Percentiles rank a stretch among this genome's conserved stretches.
These are phyloP conservation scores for Musa itinerans DNA, from an alignment of 176 grass and related monocot genomes.

Conservation along the genomic window DNA sequence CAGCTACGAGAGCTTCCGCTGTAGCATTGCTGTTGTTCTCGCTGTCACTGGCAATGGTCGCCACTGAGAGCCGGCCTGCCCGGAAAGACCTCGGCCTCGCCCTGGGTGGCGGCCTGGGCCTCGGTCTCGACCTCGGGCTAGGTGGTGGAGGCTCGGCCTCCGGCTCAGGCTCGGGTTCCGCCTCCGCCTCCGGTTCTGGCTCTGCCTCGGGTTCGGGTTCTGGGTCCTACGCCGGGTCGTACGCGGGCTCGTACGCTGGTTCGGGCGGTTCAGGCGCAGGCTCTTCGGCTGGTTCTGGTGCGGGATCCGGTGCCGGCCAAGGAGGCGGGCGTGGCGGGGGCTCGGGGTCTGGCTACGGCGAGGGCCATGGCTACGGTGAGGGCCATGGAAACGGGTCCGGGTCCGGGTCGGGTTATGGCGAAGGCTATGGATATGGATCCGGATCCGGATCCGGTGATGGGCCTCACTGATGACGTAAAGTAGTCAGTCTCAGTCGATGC, in stretches of 20 bases:
- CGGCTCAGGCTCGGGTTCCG: constrained; percentile 18
- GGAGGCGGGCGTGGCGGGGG: neutral
- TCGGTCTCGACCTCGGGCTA: constrained; percentile 27
- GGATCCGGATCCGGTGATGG: too few species aligned
- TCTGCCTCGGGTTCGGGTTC: constrained; percentile 22
- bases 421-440: too few species aligned
- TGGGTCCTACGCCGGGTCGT: constrained; percentile 35
- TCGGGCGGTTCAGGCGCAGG: constrained; percentile 20
- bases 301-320: neutral
- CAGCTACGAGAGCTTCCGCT: constrained; percentile 1
- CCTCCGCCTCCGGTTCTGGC: constrained; percentile 18
- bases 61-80: constrained; percentile 19
- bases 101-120: constrained; percentile 8
- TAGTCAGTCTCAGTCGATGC: too few species aligned
- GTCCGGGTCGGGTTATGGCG: neutral
- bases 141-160: constrained; percentile 22
- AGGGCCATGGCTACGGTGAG: constrained; percentile 22
- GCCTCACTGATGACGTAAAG: too few species aligned
- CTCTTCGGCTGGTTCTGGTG: neutral
- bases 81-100: constrained; percentile 23
- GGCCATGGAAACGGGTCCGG: constrained; percentile 6
- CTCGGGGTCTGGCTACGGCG: constrained; percentile 6
- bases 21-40: constrained; percentile 12
- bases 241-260: constrained; percentile 20
- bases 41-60: neutral